Base-by-base conservation (phyloP, 2,329 filamentous ascomycete species). In the Verticillium tricorpus region DNA sequence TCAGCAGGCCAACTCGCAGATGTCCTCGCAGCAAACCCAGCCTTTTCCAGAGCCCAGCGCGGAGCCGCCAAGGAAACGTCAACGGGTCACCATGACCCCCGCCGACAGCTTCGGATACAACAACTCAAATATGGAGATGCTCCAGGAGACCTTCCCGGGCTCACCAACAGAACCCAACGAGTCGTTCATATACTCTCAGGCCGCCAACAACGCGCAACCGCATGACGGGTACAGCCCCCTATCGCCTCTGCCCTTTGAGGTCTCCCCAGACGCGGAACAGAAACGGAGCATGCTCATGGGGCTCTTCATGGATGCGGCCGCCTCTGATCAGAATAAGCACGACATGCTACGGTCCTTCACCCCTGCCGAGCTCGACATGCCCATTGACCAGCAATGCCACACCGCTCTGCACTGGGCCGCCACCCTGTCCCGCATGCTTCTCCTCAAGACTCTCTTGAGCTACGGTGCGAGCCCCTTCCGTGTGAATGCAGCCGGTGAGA, bases 361-460 rank as follows among this genome's bases (percentile, higher is more conserved):
- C 1, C 87, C 91, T 0, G 80, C 89, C 45, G 94, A 99, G 67
- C 84, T 98, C 25, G 95, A 99, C 70, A 89, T 95, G 73, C 94
- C 95, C 1, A 92, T 99, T 62, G 95, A 99, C 71, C 85, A 89
- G 31, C 92, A 92, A 63, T 89, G 89, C 39, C 92, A 98, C 71
- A 98, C 93, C 19, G 93, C 93, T 2, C 80, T 99, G 50, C 94
- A 98, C 71, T 99, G 95, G 95, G 95, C 95, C 2, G 93, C 95
- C 5, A 97, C 95, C 5, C 82, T 99, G 56, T 93, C 93, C 2
- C 89, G 94, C 17, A 89, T 96, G 72, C 85, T 91, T 1, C 82
- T 99, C 6, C 81, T 98, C 61, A 88, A 91, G 60, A 85, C 93
- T 0, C 82, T 99, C 12, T 91, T 98, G 61, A 83, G 87, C 5